These are phyloP conservation scores for Cladosporium phlei DNA, from an alignment of 2,329 filamentous ascomycete genomes.

Conservation along the genomic window DNA sequence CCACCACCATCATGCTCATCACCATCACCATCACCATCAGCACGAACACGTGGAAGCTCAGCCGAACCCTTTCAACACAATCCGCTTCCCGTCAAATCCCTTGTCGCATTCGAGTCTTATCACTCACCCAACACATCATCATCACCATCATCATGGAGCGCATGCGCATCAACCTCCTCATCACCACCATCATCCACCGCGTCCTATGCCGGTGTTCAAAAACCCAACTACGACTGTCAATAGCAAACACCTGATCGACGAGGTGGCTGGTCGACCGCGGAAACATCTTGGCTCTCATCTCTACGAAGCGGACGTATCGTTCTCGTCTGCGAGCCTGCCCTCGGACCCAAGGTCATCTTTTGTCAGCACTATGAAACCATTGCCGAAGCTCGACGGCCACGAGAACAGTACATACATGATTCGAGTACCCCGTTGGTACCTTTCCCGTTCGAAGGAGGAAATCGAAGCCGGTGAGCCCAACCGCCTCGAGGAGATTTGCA, in stretches of 20 bases:
- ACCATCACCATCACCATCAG: constrained; percentile 41
- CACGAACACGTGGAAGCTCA: constrained; percentile 26
- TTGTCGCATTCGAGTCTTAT: constrained; percentile 25
- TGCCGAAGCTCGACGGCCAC: constrained; percentile 71
- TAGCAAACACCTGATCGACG: constrained; percentile 66
- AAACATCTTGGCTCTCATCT: constrained; percentile 79
- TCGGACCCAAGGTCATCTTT: constrained; percentile 54
- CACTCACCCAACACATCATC: constrained; percentile 27
- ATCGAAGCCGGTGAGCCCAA: constrained; percentile 34
- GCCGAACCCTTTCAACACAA: constrained; percentile 28
- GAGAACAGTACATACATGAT: constrained; percentile 89
- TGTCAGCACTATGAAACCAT: constrained; percentile 59
- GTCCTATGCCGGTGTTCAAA: constrained; percentile 40
- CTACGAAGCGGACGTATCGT: constrained; percentile 64
- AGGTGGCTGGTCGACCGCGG: constrained; percentile 65
- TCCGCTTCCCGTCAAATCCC: constrained; percentile 31
- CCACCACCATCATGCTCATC: constrained; percentile 55
- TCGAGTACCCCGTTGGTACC: constrained; percentile 74
- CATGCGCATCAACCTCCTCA: constrained; percentile 27
- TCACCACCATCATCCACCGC: constrained; percentile 35
- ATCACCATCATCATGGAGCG: constrained; percentile 38
- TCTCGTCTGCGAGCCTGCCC: constrained; percentile 26
- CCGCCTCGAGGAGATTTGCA: constrained; percentile 77
- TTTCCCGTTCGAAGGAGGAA: constrained; percentile 36
- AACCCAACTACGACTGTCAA: constrained; percentile 63